Base-by-base conservation (phyloP, 306 rosid species). In the Cucurbita ficifolia region DNA sequence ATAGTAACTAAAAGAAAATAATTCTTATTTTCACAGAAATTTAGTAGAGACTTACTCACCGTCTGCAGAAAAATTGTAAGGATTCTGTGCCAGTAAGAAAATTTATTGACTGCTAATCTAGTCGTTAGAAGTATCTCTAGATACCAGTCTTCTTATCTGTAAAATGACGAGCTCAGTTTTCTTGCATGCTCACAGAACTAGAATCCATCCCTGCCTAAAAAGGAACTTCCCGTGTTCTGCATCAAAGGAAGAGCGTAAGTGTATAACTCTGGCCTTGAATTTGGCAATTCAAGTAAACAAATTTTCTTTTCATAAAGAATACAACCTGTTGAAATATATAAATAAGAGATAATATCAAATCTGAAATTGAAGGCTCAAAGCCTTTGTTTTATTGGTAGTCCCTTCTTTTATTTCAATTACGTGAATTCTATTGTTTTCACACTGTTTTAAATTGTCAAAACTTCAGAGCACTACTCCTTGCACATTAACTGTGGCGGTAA, bases 401-500 rank as follows among this genome's bases (percentile, higher is more conserved):
- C 36, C 2, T 43, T 65, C 11, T 64, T 64, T 42, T 65, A 14
- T 64, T 42, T 9, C 29, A n/a, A 14, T 22, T 21, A 67, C 38
- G 9, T 13, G 13, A 45, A 24, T 38, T 19, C 18, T 10, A 22
- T 11, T 11, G 5, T 5, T 67, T 46, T 42, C 54, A 39, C 38
- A 11, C 65, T 6, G 39, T 73, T 36, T 54, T 73, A 9, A 46
- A 11, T 73, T 39, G 76, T 54, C 52, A 35, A 52, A 72, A 72
- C 29, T 52, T 18, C 87, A 93, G 98, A 75, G 39, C 79, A 9
- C 36, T 79, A 80, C 81, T 84, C 96, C 63, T 19, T 93, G 82
- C 78, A 77, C 88, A 83, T 93, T 35, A 93, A 93, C 55, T 93
- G 98, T 39, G 98, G 98, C 13, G 98, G 97, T 35, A 83, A 64